phyloP scores from a whole-genome alignment of 768 basidiomycete species.

The Russula lepida region DNA sequence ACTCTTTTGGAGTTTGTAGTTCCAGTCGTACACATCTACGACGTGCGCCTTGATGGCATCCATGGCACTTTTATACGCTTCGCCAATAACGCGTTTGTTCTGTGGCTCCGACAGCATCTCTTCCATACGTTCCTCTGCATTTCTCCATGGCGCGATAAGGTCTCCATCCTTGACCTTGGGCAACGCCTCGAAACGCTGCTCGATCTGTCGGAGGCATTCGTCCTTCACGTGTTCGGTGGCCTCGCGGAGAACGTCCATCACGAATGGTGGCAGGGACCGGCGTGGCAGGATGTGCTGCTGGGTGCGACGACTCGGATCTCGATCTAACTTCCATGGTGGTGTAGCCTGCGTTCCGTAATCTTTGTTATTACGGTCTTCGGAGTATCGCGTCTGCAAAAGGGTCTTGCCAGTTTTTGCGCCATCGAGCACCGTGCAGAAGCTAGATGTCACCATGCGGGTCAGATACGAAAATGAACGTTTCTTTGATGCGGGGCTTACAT shows the following conservation, averaged over 20 bases:
- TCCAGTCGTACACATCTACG: neutral
- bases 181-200: slow-evolving; percentile 24
- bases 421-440: slow-evolving; percentile 50
- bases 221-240: slow-evolving; percentile 26
- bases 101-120: slow-evolving; percentile 32
- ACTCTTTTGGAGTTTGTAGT: neutral
- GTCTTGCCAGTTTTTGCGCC: slow-evolving; percentile 51
- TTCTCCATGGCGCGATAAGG: slow-evolving; percentile 33
- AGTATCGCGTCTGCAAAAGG: slow-evolving; percentile 30
- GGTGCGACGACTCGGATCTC: neutral
- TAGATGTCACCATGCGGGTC: slow-evolving; percentile 10
- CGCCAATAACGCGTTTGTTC: slow-evolving; percentile 22
- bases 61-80: slow-evolving; percentile 16
- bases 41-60: slow-evolving; percentile 10
- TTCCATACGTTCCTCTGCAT: slow-evolving; percentile 24
- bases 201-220: slow-evolving; percentile 25
- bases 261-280: neutral
- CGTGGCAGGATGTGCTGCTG: neutral
- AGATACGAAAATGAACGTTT: neutral
- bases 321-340: slow-evolving; percentile 26
- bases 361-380: slow-evolving; percentile 8
- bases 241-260: slow-evolving; percentile 4
- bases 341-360: slow-evolving; percentile 22
- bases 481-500: slow-evolving; percentile 31
- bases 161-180: slow-evolving; percentile 21